Conservation (phyloP, 2,329 filamentous ascomycete genomes). For the Aotearoamyces nothofagi region DNA sequence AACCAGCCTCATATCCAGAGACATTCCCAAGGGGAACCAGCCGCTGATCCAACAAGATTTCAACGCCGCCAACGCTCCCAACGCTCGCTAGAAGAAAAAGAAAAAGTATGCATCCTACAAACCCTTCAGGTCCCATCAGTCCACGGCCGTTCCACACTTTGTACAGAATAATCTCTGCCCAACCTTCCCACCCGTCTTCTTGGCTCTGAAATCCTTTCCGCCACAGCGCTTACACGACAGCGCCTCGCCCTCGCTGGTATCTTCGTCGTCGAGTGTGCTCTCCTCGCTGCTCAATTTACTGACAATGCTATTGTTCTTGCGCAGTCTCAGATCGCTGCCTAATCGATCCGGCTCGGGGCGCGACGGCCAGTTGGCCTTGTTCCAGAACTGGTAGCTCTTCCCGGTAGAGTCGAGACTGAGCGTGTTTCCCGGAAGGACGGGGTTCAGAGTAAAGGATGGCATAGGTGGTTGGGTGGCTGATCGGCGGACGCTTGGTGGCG, state of each 20-base stretch:
- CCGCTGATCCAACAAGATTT: too few species aligned
- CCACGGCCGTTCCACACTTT: conserved; percentile 28
- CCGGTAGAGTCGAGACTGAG: conserved; percentile 23
- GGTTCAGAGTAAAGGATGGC: conserved; percentile 37
- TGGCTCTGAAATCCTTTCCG: conserved; percentile 45
- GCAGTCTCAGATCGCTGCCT: conserved; percentile 7
- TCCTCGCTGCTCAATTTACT: conserved; percentile 44
- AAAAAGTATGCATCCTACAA: too few species aligned
- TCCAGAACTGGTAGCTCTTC: conserved; percentile 38
- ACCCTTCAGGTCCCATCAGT: conserved; percentile 6
- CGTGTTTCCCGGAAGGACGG: conserved; percentile 26
- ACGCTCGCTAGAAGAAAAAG: too few species aligned
- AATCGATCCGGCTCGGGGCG: conserved; percentile 6
- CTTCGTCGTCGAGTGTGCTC: conserved; percentile 23
- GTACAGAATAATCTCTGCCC: conserved; percentile 44
- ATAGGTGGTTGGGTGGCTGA: conserved; percentile 28
- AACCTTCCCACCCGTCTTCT: conserved; percentile 32
- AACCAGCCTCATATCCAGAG: too few species aligned
- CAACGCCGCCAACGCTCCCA: too few species aligned
- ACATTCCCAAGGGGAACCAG: too few species aligned
- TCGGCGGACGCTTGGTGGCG: conserved; percentile 11
- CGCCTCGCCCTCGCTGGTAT: conserved; percentile 31
- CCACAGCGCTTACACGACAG: conserved; percentile 43
- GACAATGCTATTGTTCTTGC: conserved; percentile 13
- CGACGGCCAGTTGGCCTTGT: conserved; percentile 32